These are phyloP conservation scores for Sarocladium kiliense DNA, from an alignment of 2,329 filamentous ascomycete genomes.

Conservation along the genomic window DNA sequence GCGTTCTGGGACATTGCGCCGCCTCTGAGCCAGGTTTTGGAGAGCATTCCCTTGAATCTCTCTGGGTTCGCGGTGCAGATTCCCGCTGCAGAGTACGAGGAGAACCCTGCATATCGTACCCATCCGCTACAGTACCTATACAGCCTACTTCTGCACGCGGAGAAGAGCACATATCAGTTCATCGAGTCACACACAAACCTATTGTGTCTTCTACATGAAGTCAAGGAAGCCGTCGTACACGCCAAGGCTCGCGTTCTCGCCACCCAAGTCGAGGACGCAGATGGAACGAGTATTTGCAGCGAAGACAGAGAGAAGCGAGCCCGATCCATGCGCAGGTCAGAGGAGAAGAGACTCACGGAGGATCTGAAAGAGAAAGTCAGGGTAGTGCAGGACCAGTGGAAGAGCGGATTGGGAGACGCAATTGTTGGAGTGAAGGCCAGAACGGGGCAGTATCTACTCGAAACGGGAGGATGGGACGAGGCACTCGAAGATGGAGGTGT, in stretches of 20 bases:
- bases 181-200: constrained; percentile 93
- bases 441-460: constrained; percentile 67
- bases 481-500: constrained; percentile 55
- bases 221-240: constrained; percentile 71
- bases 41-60: constrained; percentile 65
- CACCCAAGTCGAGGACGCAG: constrained; percentile 48
- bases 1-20: constrained; percentile 99
- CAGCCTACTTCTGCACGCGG: constrained; percentile 75
- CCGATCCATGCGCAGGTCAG: constrained; percentile 55
- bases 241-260: constrained; percentile 65
- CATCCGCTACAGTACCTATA: constrained; percentile 91
- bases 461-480: constrained; percentile 86
- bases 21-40: constrained; percentile 68
- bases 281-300: constrained; percentile 23
- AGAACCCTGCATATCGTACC: constrained; percentile 75
- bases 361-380: constrained; percentile 92
- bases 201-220: constrained; percentile 84
- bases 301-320: constrained; percentile 35
- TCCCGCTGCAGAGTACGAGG: constrained; percentile 71
- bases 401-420: constrained; percentile 74
- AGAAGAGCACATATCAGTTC: constrained; percentile 93
- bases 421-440: constrained; percentile 69
- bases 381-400: constrained; percentile 88
- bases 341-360: constrained; percentile 68
- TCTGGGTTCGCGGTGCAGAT: constrained; percentile 68